Percentiles rank a stretch among this genome's conserved stretches.
Evolutionary conservation across 2,329 filamentous ascomycete species (phyloP).

Genomic region (Macrophomina pseudophaseolina): DNA sequence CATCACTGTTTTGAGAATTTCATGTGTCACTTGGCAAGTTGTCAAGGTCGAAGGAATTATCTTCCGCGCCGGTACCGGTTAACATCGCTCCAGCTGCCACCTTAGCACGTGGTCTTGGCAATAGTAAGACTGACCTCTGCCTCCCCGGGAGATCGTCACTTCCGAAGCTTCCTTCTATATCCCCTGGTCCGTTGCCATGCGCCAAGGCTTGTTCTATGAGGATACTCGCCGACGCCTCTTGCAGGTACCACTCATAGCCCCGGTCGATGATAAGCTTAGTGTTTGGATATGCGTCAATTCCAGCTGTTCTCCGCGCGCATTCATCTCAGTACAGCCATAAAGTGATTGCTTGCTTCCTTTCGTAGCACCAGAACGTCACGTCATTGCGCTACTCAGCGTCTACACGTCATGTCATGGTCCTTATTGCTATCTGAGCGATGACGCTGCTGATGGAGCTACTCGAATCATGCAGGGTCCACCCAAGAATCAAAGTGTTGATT

Average conservation of each 20-base stretch:
- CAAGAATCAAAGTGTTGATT: slow-evolving; percentile 3
- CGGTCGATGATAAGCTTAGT: not conserved
- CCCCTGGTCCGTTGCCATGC: not conserved
- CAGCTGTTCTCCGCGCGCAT: not conserved
- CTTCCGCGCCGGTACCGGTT: not conserved
- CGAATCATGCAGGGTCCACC: not conserved
- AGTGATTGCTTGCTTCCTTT: not conserved
- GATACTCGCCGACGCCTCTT: not conserved
- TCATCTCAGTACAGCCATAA: not conserved
- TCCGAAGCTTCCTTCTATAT: not conserved
- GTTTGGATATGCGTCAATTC: not conserved
- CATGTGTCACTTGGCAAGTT: too few species aligned
- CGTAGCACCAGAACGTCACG: not conserved
- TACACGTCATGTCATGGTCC: not conserved
- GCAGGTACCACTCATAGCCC: not conserved
- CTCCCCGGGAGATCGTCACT: not conserved
- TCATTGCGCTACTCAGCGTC: not conserved
- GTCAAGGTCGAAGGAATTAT: not conserved
- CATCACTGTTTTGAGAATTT: not conserved
- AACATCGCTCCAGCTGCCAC: not conserved
- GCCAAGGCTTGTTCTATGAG: not conserved
- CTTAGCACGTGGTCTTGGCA: not conserved
- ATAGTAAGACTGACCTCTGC: not conserved
- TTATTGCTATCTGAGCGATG: not conserved
- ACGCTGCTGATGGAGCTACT: not conserved